phyloP scores from a whole-genome alignment of 768 basidiomycete genomes.

The Crepidotus variabilis region DNA sequence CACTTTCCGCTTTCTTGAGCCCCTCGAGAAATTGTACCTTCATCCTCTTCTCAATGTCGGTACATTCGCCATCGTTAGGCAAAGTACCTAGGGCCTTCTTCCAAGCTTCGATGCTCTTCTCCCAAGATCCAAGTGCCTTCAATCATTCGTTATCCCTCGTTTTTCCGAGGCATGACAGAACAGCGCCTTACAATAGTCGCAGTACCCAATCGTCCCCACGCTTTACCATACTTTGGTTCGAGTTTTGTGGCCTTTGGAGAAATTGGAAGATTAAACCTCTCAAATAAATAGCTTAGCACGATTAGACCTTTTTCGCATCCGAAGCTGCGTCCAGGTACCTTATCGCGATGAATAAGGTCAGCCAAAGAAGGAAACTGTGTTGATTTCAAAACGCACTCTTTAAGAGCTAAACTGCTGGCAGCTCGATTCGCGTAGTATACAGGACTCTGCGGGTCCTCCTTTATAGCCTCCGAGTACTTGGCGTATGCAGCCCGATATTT shows the following conservation, averaged over 20 bases:
- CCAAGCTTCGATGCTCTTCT: slow-evolving; percentile 22
- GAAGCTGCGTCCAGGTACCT: slow-evolving; percentile 27
- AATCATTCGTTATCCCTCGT: neutral
- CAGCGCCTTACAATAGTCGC: slow-evolving; percentile 23
- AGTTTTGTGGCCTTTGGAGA: slow-evolving; percentile 30
- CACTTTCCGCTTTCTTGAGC: slow-evolving; percentile 21
- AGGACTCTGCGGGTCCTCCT: slow-evolving; percentile 32
- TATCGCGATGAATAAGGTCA: too few species aligned
- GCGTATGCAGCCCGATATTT: slow-evolving; percentile 30
- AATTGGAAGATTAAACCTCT: neutral
- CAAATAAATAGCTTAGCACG: slow-evolving; percentile 13
- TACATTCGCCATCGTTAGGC: slow-evolving; percentile 22
- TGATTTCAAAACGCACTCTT: slow-evolving; percentile 24
- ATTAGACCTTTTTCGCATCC: slow-evolving; percentile 29
- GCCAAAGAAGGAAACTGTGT: neutral
- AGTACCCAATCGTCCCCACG: slow-evolving; percentile 35
- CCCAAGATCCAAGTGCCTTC: slow-evolving; percentile 20
- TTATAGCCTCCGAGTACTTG: slow-evolving; percentile 41
- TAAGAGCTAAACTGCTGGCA: slow-evolving; percentile 33
- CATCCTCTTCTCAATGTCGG: slow-evolving; percentile 27
- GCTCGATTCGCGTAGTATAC: slow-evolving; percentile 43
- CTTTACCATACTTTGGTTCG: slow-evolving; percentile 38
- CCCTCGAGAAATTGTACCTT: slow-evolving; percentile 29
- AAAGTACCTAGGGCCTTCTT: slow-evolving; percentile 28
- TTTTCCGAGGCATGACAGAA: neutral